Evolutionary conservation across 1,284 basidiomycete species (phyloP).

Genomic region (Paramarasmius palmivorus): DNA sequence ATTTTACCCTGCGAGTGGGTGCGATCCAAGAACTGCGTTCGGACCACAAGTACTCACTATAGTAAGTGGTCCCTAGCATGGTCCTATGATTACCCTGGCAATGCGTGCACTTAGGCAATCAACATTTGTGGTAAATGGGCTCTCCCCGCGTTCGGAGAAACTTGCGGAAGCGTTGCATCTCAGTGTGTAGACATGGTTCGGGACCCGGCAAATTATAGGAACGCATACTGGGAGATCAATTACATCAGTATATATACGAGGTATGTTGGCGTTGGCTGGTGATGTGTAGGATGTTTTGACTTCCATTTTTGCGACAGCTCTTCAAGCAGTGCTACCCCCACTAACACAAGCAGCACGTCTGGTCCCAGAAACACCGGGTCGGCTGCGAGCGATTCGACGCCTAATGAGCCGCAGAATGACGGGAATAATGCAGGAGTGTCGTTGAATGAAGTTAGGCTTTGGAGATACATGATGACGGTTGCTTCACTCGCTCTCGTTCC

Average conservation of each 20-base stretch:
- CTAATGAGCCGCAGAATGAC: no score
- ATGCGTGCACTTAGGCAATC: slow-evolving; percentile 10
- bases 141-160: slow-evolving; percentile 1
- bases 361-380: no score
- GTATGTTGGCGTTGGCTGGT: no score
- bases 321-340: no score
- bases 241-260: slow-evolving; percentile 10
- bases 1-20: slow-evolving; percentile 51
- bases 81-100: not conserved
- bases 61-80: not conserved
- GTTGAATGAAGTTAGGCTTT: no score
- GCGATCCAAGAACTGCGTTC: slow-evolving; percentile 29
- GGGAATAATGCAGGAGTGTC: no score
- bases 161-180: slow-evolving; percentile 10
- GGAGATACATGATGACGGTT: no score
- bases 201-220: slow-evolving; percentile 9
- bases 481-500: no score
- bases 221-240: slow-evolving; percentile 16
- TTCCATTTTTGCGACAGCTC: no score
- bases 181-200: slow-evolving; percentile 6
- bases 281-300: no score
- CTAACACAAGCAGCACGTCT: no score
- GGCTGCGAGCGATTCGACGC: no score
- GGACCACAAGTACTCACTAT: slow-evolving; percentile 18
- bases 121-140: slow-evolving; percentile 14